These are phyloP conservation scores for Rutstroemia sp. DNA, from an alignment of 2,329 filamentous ascomycete species.

Conservation along the genomic window DNA sequence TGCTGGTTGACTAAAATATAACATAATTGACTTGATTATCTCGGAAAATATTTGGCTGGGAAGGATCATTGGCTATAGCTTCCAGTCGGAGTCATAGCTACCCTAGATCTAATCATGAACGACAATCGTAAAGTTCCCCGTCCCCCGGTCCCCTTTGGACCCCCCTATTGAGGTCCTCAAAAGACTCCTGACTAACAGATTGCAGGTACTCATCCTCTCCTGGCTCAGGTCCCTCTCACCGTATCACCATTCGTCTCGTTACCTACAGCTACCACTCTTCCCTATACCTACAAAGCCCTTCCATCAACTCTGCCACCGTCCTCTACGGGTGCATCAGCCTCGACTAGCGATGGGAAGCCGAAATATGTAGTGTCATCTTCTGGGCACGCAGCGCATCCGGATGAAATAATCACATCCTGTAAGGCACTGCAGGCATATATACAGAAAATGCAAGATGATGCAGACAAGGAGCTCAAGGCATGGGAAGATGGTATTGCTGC, in stretches of 20 bases:
- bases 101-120: background rate
- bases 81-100: background rate
- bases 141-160: background rate
- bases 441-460: conserved; percentile 58
- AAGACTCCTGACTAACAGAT: background rate
- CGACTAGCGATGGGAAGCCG: conserved; percentile 40
- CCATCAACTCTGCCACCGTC: conserved; percentile 79
- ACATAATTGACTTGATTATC: background rate
- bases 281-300: conserved; percentile 90
- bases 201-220: conserved; percentile 70
- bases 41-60: background rate
- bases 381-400: conserved; percentile 77
- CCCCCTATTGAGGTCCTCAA: background rate
- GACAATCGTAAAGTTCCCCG: conserved; percentile 7
- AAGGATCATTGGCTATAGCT: conserved; percentile 4
- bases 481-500: conserved; percentile 62
- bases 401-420: conserved; percentile 79
- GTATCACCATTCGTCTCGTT: conserved; percentile 92
- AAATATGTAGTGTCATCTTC: conserved; percentile 72
- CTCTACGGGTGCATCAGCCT: conserved; percentile 44
- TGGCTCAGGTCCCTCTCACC: conserved; percentile 87
- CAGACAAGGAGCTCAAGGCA: conserved; percentile 56
- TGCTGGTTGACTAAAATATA: background rate
- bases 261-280: conserved; percentile 81
- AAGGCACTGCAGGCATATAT: conserved; percentile 71